Evolutionary conservation across 176 grass and related monocot species (phyloP), one percentile per base, ranked within the genome.

Genomic region (Bolboschoenus planiculmis): DNA sequence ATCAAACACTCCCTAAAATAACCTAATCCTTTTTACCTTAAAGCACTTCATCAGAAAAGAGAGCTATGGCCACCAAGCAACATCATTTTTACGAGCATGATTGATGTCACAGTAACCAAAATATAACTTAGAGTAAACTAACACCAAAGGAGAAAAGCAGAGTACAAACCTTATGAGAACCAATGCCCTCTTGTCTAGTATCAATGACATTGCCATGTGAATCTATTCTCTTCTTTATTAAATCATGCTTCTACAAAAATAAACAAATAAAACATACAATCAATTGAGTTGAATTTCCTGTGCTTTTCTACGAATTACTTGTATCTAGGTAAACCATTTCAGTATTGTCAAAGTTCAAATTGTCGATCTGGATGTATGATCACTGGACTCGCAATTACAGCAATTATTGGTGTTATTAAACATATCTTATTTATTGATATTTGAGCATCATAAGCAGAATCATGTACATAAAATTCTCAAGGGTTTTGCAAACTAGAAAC

Each of bases 171-270:
- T 95, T 93, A 78, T 90, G 87, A 29, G 86, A 86, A 93, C 91
- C 92, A 95, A 99, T 90, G 44, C 59, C 82, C 79, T 99, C 96
- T 91, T 99, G 96, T 83, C 59, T 90, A 81, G 89, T 87, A 54
- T 91, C 84, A 82, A 98, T 98, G 65, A 95, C 82, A 78, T 93
- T 98, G 27, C 91, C 92, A 66, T 93, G 89, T 54, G 86, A 84
- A 90, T 98, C 92, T 77, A 95, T 91, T 70, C 96, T 73, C 56
- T 91, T 91, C 89, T 98, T 98, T 86, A 93, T 88, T 83, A 98
- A 78, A 80, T 98, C 96, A 84, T 98, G 96, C 29, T 89, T 95
- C 96, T 98, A 87, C 79, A 81, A 21, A 90, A 82, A 78, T 18
- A 30, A 88, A 79, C 34, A 82, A 62, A 79, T 83, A 66, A 27